Evolutionary conservation across 2,329 filamentous ascomycete genomes (phyloP).

Genomic region (Fusarium lateritium): DNA sequence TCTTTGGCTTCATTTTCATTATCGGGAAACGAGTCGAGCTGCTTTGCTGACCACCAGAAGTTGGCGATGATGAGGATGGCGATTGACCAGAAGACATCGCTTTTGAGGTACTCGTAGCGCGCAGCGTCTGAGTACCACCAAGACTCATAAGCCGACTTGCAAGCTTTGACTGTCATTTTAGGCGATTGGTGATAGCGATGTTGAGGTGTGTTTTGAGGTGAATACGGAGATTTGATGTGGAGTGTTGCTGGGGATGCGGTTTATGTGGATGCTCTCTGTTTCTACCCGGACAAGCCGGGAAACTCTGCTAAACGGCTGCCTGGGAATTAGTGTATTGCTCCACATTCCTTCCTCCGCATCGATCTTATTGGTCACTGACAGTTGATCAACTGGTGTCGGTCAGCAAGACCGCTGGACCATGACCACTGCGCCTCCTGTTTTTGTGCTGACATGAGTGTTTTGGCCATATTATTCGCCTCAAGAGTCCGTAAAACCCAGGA

Average conservation of each 20-base stretch:
- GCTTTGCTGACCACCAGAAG: slow-evolving; percentile 22
- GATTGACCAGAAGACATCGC: slow-evolving; percentile 33
- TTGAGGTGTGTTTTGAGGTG: too few species aligned
- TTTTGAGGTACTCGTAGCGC: slow-evolving; percentile 32
- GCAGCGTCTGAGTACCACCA: slow-evolving; percentile 28
- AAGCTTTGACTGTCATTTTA: slow-evolving; percentile 5
- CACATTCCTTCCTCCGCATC: not conserved
- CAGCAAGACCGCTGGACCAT: not conserved
- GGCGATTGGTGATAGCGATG: not conserved
- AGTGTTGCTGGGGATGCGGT: not conserved
- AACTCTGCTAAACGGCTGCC: slow-evolving; percentile 21
- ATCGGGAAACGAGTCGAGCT: slow-evolving; percentile 6
- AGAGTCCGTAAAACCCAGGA: too few species aligned
- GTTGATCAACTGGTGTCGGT: not conserved
- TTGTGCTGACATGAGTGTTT: not conserved
- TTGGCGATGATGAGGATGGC: slow-evolving; percentile 23
- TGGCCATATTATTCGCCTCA: not conserved
- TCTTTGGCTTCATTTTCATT: not conserved
- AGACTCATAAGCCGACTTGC: not conserved
- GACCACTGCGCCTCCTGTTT: not conserved
- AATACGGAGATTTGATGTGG: not conserved
- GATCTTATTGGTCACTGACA: not conserved
- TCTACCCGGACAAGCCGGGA: not conserved
- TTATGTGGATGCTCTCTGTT: not conserved
- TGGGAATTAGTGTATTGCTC: not conserved